phyloP scores from a whole-genome alignment of 192 early-diverging fungal genomes.

The Podila minutissima region DNA sequence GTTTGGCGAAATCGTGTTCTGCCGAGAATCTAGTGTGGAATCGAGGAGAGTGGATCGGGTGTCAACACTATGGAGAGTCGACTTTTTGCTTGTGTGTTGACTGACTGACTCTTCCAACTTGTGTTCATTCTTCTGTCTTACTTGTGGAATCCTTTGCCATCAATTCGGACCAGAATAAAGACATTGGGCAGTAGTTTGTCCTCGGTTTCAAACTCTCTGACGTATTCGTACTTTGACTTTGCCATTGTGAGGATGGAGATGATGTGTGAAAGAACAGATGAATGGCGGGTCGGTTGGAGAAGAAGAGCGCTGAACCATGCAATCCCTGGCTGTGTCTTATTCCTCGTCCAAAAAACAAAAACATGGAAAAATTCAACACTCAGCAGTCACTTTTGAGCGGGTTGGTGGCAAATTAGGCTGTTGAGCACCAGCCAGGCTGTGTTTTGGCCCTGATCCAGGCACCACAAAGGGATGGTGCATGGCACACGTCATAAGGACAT shows the following conservation, averaged over 20 bases:
- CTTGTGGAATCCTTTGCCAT: slow-evolving; percentile 91
- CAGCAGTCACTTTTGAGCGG: too few relatives aligned
- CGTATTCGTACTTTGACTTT: slow-evolving; percentile 94
- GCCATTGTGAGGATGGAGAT: slow-evolving; percentile 68
- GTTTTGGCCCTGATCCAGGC: too few relatives aligned
- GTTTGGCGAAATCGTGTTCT: slow-evolving; percentile 79
- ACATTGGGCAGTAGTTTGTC: slow-evolving; percentile 84
- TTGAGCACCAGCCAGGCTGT: too few relatives aligned
- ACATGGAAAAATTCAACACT: not conserved
- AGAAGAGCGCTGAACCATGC: not conserved
- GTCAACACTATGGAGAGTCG: not conserved
- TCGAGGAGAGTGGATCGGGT: not conserved
- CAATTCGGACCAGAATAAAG: slow-evolving; percentile 92
- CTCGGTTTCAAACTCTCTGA: slow-evolving; percentile 86
- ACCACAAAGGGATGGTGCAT: too few relatives aligned
- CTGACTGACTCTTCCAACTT: not conserved
- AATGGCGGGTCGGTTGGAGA: not conserved
- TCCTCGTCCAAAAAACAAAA: not conserved
- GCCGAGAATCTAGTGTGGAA: slow-evolving; percentile 73
- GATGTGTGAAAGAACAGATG: not conserved
- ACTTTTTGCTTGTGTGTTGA: not conserved
- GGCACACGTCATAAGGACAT: too few relatives aligned
- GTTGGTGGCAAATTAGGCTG: too few relatives aligned
- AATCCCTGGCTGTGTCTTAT: not conserved
- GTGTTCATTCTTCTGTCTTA: slow-evolving; percentile 13